Evolutionary conservation across 345 rosid species (phyloP), one percentile per base, ranked within the genome.

Genomic region (Eucalyptus brandiana): DNA sequence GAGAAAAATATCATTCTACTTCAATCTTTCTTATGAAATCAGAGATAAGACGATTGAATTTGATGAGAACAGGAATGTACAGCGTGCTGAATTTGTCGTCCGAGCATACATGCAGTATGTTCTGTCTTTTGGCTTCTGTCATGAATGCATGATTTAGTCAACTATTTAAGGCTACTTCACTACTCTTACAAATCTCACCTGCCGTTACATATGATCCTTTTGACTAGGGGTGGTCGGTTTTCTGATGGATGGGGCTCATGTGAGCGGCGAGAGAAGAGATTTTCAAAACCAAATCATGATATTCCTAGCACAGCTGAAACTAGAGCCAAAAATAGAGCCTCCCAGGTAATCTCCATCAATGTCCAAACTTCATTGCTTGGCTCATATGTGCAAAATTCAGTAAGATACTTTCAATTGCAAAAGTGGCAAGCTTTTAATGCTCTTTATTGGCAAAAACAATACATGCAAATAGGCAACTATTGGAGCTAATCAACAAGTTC

Each of bases 241-340:
- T 95, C 98, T 80, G 98, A 98, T 87, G 99, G 99, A 81, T 96
- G 99, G 99, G 98, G 99, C 49, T 98, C 99, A 15, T 98, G 97
- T 90, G 99, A 98, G 83, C 93, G 96, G 87, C 95, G 96, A 45
- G 98, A 96, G 94, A 97, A 97, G 94, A 95, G 94, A 89, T 97
- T 97, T 92, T 72, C 88, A 23, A 96, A 96, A 92, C 99, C 99
- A 88, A 98, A 97, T 94, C 96, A 97, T 51, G 99, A 96, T 87
- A 94, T 97, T 47, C 99, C 98, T 12, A 96, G 97, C 87, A 97
- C 99, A 12, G 99, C 98, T 48, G 99, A 98, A 92, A 98, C 99
- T 30, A 94, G 99, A 92, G 99, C 99, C 47, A 97, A 96, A 92
- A 97, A 96, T 90, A 96, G 93, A 90, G 98, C 99, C 89, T 98